Evolutionary conservation across 225 moss, liverwort and hornwort genomes (phyloP), one percentile per base, ranked within the genome.

Genomic region (Thuidium tamariscinum): DNA sequence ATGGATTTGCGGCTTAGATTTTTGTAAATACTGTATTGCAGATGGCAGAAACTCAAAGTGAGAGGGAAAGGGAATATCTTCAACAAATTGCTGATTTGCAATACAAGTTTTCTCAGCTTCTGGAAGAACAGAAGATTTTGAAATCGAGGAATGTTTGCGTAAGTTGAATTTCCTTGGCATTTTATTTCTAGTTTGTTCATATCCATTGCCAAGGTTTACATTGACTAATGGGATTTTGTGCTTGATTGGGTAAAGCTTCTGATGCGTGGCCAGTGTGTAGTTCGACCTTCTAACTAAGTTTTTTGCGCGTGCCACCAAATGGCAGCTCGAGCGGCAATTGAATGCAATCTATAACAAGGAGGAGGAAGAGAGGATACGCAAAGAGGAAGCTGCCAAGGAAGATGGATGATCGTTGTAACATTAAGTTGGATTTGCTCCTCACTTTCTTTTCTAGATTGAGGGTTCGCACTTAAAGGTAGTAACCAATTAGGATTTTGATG

Each of bases 281-380:
- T 62, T 87, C 76, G 60, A 36, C 29, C 37, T 61, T 77, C 37
- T 62, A 72, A 82, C 69, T 54, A 55, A 61, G 14, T 27, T 62
- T 84, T 85, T 80, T 84, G 66, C 41, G 27, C 18, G 22, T 86
- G 83, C 39, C 78, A 79, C 41, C 46, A 71, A 80, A 79, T 87
- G 76, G 78, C 90, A 93, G 91, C 87, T 93, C 69, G 93, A 93
- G 89, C 86, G 91, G 77, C 91, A 93, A 84, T 86, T 93, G 34
- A 93, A 93, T 86, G 87, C 93, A 77, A 91, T 93, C 49, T 91
- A 87, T 73, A 93, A 93, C 84, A 91, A 90, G 87, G 93, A 93
- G 78, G 91, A 93, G 78, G 93, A 93, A 90, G 93, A 93, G 93
- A 89, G 91, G 78, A 93, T 93, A 90, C 93, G 91, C 70, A 90